Percentiles rank a stretch among this genome's conserved stretches.
phyloP scores from a whole-genome alignment of 2,329 filamentous ascomycete species.

The Aspergillus hiratsukae region DNA sequence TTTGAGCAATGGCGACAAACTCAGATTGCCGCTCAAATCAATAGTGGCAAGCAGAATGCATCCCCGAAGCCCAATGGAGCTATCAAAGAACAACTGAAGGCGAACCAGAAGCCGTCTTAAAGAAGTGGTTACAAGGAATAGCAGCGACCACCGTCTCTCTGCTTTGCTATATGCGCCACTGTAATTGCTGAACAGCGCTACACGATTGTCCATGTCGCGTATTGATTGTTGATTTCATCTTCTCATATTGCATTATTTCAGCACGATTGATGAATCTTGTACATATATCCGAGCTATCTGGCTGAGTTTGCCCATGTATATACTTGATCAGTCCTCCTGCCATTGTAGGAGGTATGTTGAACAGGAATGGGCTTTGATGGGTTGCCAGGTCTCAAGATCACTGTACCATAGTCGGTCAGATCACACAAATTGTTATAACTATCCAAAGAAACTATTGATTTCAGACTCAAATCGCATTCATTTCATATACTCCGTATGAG shows the following conservation, averaged over 20 bases:
- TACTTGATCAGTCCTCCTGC: background rate
- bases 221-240: background rate
- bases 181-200: background rate
- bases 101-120: constrained; percentile 2
- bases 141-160: background rate
- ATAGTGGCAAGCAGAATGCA: constrained; percentile 31
- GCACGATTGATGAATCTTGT: background rate
- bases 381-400: background rate
- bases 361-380: background rate
- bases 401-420: background rate
- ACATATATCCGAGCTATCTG: background rate
- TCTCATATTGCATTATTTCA: background rate
- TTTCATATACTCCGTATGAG: background rate
- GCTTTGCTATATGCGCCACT: background rate
- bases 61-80: constrained; percentile 8
- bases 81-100: background rate
- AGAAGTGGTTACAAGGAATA: background rate
- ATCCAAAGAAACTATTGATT: background rate
- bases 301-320: background rate
- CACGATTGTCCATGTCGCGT: background rate
- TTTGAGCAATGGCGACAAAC: constrained; percentile 43
- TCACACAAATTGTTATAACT: background rate
- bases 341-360: background rate
- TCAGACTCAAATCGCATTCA: background rate
- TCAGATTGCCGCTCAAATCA: constrained; percentile 45